These are phyloP conservation scores for Rhypophila decipiens DNA, from an alignment of 495 filamentous ascomycete species.

Conservation along the genomic window DNA sequence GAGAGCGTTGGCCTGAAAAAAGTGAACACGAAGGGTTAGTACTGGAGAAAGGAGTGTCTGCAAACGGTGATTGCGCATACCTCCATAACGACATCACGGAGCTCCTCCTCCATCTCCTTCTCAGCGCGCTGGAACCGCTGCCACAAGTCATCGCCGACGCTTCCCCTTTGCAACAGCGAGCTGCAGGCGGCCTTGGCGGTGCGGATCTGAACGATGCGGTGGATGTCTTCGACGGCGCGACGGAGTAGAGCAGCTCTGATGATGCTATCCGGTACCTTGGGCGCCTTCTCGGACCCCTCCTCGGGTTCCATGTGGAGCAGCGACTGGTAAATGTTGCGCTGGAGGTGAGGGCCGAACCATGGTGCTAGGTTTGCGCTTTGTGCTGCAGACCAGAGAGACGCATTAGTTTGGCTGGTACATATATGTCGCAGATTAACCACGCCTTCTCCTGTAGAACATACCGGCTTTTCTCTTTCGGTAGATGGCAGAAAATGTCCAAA, in stretches of 20 bases:
- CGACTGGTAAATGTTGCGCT: constrained; percentile 90
- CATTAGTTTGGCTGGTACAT: too few relatives aligned
- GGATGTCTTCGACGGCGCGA: constrained; percentile 85
- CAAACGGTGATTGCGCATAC: constrained; percentile 38
- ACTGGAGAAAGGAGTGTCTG: background rate
- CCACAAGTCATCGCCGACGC: constrained; percentile 94
- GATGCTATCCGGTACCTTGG: constrained; percentile 75
- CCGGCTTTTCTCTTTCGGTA: constrained; percentile 90
- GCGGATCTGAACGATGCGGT: constrained; percentile 77
- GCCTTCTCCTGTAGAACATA: constrained; percentile 52
- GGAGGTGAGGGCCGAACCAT: constrained; percentile 86
- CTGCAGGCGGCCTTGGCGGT: constrained; percentile 79
- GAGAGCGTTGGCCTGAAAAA: constrained; percentile 71
- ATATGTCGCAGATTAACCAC: background rate
- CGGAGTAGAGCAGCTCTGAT: constrained; percentile 86
- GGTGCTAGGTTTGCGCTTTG: constrained; percentile 76
- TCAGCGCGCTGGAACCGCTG: constrained; percentile 85
- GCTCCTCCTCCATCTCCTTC: constrained; percentile 95
- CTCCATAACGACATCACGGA: constrained; percentile 89
- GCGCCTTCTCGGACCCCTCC: constrained; percentile 58
- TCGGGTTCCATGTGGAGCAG: constrained; percentile 80
- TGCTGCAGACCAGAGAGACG: constrained; percentile 45
- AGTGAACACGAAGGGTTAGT: background rate
- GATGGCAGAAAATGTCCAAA: constrained; percentile 84
- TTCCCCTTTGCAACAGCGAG: constrained; percentile 76